These are phyloP conservation scores for Actinomucor elegans DNA, from an alignment of 371 early-diverging fungal genomes.

Conservation along the genomic window DNA sequence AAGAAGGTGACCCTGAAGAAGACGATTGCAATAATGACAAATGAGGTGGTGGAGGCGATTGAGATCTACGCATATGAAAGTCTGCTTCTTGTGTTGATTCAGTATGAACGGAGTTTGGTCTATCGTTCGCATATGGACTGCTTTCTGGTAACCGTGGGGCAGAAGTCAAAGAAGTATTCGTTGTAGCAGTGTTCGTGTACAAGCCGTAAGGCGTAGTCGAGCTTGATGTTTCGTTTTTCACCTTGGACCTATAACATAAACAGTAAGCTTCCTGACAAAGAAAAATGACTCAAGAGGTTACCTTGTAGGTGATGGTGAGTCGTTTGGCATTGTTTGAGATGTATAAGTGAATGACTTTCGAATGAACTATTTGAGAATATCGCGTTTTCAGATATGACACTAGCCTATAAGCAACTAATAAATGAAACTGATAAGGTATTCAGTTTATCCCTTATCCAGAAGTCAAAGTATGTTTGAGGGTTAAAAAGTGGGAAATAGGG, in stretches of 20 bases:
- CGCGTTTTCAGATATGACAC: too few species aligned
- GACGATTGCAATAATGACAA: not conserved
- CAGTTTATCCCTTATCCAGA: too few species aligned
- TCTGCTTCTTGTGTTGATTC: not conserved
- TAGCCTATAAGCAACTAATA: too few species aligned
- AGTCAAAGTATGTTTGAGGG: too few species aligned
- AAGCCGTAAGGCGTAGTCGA: not conserved
- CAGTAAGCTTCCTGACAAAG: not conserved
- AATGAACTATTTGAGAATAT: too few species aligned
- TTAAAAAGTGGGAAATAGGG: too few species aligned
- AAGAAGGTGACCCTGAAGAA: conserved; percentile 5
- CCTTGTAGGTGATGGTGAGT: conserved; percentile 12
- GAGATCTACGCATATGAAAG: not conserved
- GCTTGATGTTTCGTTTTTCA: not conserved
- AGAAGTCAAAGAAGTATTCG: not conserved
- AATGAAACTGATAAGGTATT: too few species aligned
- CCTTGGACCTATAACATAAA: not conserved
- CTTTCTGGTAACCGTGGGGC: conserved; percentile 15
- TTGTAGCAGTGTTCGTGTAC: not conserved
- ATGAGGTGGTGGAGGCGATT: conserved; percentile 1
- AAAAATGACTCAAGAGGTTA: not conserved
- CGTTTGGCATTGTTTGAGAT: conserved; percentile 12
- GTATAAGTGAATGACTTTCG: too few species aligned
- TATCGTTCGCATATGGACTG: conserved; percentile 8
- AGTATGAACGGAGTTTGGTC: conserved; percentile 6